Evolutionary conservation across 2,329 filamentous ascomycete genomes (phyloP).

Genomic region (Colletotrichum sp.): DNA sequence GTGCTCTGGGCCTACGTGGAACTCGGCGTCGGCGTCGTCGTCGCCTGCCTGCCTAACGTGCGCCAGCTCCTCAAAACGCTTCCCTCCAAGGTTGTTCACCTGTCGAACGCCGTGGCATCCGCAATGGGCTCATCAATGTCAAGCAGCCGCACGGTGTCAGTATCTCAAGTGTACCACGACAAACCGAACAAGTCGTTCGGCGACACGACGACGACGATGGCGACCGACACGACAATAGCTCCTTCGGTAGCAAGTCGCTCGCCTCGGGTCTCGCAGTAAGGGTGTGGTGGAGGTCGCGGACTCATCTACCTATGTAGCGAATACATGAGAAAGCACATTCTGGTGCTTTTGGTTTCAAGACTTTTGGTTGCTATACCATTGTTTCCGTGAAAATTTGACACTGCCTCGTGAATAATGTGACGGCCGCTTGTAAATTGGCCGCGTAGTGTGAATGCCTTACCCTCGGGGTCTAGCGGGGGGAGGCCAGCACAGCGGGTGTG

Average conservation of each 20-base stretch:
- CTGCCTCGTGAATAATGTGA: not conserved
- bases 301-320: not conserved
- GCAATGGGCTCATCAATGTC: not conserved
- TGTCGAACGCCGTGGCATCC: not conserved
- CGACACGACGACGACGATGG: not conserved
- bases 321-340: not conserved
- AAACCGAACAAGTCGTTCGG: not conserved
- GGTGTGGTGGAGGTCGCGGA: not conserved
- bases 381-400: not conserved
- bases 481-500: not conserved
- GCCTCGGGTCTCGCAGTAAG: not conserved
- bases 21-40: conserved; percentile 41
- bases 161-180: not conserved
- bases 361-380: not conserved
- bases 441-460: not conserved
- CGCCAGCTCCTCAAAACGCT: conserved; percentile 31
- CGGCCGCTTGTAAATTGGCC: not conserved
- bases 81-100: not conserved
- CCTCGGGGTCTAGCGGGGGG: not conserved
- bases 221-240: not conserved
- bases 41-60: conserved; percentile 41
- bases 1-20: conserved; percentile 41
- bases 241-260: not conserved
- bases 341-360: not conserved
- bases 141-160: not conserved